These are phyloP conservation scores for Fraxinus sp. DNA, from an alignment of 305 asterid genomes.

Conservation along the genomic window DNA sequence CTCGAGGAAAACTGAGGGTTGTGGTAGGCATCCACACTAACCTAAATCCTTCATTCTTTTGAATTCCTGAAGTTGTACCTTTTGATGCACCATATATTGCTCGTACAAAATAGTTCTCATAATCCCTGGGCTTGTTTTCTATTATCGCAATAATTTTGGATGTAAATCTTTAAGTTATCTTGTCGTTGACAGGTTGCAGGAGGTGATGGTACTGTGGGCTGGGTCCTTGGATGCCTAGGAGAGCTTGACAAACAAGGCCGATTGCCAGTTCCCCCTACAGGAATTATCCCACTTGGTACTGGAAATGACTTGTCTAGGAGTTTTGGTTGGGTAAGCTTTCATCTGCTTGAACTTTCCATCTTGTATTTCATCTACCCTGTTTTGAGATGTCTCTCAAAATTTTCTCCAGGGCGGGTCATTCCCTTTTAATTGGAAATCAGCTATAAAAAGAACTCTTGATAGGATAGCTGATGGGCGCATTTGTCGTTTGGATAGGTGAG, in stretches of 20 bases:
- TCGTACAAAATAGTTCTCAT: not conserved
- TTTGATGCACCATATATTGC: not conserved
- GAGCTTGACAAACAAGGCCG: slow-evolving; percentile 61
- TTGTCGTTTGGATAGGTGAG: slow-evolving; percentile 76
- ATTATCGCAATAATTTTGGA: not conserved
- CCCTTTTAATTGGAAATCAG: slow-evolving; percentile 92
- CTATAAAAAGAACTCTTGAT: slow-evolving; percentile 77
- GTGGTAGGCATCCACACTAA: slow-evolving; percentile 56
- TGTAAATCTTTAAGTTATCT: slow-evolving; percentile 8
- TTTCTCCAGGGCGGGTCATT: slow-evolving; percentile 86
- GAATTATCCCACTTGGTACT: slow-evolving; percentile 93
- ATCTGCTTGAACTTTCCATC: slow-evolving; percentile 23
- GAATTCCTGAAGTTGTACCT: not conserved
- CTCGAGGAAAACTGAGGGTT: slow-evolving; percentile 76
- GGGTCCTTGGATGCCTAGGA: slow-evolving; percentile 97
- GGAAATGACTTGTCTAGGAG: slow-evolving; percentile 97
- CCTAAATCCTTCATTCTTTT: slow-evolving; percentile 1
- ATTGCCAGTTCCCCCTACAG: slow-evolving; percentile 84
- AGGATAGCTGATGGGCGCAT: slow-evolving; percentile 55
- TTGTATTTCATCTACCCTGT: slow-evolving; percentile 20
- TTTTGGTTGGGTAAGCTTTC: slow-evolving; percentile 88
- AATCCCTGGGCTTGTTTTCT: slow-evolving; percentile 6
- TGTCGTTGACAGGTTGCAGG: slow-evolving; percentile 80
- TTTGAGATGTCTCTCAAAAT: slow-evolving; percentile 26
- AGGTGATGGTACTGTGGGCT: slow-evolving; percentile 97